Evolutionary conservation across 495 filamentous ascomycete genomes (phyloP), one percentile per base, ranked within the genome.

Genomic region (Annulohypoxylon moriforme): DNA sequence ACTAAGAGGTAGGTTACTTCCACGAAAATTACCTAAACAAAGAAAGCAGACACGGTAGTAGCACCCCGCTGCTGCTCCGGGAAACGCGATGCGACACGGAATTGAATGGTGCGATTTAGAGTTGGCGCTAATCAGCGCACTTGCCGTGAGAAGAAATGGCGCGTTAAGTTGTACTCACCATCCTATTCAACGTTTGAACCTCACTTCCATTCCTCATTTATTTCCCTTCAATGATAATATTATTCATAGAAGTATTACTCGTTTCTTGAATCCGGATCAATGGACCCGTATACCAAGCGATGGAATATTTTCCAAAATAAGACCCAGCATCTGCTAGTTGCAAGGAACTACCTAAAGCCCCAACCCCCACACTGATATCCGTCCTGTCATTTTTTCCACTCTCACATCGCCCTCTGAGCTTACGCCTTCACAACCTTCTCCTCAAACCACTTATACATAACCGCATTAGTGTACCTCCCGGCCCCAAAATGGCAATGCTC

Each of bases 91-190:
- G 36, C 49, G 10, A 68, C 71, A 42, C 73, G 65, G 47, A 38
- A 59, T 77, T 71, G 76, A 64, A 68, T 77, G 73, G 74, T 40
- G 67, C 61, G 38, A 67, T 49, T 72, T 68, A 72, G 60, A 53
- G 49, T 69, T 71, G 13, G 7, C 55, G 27, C 52, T 60, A 68
- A 33, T 20, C 25, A 4, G 29, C 7, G 20, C 10, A 3, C 50
- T 25, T 55, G 16, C 27, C n/a, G 50, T 10, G 25, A 55, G 14
- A 18, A 33, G 25, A 18, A 9, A 33, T 55, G 34, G 25, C 27
- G 11, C 10, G 25, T 55, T 3, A 3, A 33, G 6, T 33, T 55
- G 29, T 22, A 11, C 47, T 52, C 25, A 14, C 20, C 10, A 40
- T 40, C 36, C n/a, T n/a, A n/a, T 40, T 38, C 34, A 38, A 38